phyloP scores from a whole-genome alignment of 139 green algal species.

The Coelastrella sp. region DNA sequence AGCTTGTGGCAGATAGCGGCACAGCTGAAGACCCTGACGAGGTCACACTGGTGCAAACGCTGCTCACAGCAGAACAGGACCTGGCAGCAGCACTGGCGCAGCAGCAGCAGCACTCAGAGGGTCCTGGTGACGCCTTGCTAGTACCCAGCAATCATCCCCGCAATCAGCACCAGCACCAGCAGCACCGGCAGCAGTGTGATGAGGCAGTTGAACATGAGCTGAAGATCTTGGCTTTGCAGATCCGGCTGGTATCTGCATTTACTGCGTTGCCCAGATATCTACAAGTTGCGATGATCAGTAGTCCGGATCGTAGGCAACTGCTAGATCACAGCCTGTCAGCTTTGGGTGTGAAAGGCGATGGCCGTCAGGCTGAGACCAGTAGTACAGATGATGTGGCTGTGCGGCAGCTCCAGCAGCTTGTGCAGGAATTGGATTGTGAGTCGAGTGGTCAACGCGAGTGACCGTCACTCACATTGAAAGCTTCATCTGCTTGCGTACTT shows the following conservation, averaged over 20 bases:
- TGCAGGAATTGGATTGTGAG: background rate
- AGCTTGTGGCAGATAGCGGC: too few species aligned
- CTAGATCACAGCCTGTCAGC: background rate
- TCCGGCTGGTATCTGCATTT: background rate
- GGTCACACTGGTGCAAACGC: background rate
- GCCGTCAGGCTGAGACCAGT: background rate
- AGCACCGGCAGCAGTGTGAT: background rate
- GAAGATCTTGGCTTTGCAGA: background rate
- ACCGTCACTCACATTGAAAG: too few species aligned
- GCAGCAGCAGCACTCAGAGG: background rate
- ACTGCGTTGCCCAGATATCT: background rate
- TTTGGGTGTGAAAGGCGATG: background rate
- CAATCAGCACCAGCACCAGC: background rate
- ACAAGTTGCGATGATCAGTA: slow-evolving; percentile 19
- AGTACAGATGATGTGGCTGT: background rate
- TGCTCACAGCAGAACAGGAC: background rate
- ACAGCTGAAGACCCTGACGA: background rate
- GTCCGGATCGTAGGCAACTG: background rate
- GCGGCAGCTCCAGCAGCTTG: slow-evolving; percentile 25
- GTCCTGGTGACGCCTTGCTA: background rate
- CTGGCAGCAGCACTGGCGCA: background rate
- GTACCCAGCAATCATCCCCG: background rate
- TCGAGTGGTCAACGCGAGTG: too few species aligned
- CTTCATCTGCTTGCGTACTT: too few species aligned
- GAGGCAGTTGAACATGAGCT: background rate